phyloP scores from a whole-genome alignment of 2,329 filamentous ascomycete species.

The Cladophialophora yegresii region DNA sequence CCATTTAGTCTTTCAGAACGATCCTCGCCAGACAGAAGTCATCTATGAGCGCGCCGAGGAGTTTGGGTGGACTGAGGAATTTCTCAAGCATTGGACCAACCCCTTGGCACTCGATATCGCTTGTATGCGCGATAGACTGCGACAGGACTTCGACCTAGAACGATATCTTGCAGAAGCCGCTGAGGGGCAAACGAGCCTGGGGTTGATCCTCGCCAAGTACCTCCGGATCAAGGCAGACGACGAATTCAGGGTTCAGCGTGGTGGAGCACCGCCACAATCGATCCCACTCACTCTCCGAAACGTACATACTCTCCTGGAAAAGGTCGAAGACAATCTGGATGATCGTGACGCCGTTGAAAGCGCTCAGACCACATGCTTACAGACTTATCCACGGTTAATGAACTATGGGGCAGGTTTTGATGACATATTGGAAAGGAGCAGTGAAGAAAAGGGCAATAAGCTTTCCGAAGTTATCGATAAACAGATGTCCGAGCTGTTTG shows the following conservation, averaged over 20 bases:
- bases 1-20: slow-evolving; percentile 71
- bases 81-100: slow-evolving; percentile 71
- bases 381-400: slow-evolving; percentile 88
- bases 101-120: slow-evolving; percentile 87
- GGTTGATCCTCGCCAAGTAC: slow-evolving; percentile 69
- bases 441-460: slow-evolving; percentile 71
- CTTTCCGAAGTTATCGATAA: slow-evolving; percentile 76
- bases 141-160: slow-evolving; percentile 62
- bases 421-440: slow-evolving; percentile 84
- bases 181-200: slow-evolving; percentile 32
- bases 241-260: slow-evolving; percentile 73
- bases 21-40: slow-evolving; percentile 66
- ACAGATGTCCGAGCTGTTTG: slow-evolving; percentile 97
- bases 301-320: slow-evolving; percentile 75
- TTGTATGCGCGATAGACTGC: slow-evolving; percentile 78
- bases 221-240: slow-evolving; percentile 80
- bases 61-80: slow-evolving; percentile 79
- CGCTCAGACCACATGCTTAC: slow-evolving; percentile 84
- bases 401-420: slow-evolving; percentile 95
- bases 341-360: slow-evolving; percentile 71
- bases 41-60: slow-evolving; percentile 79
- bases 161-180: slow-evolving; percentile 71
- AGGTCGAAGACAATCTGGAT: slow-evolving; percentile 68
- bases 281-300: slow-evolving; percentile 82
- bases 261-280: slow-evolving; percentile 66